Evolutionary conservation across 345 rosid species (phyloP).

Genomic region (Aquilaria sinensis): DNA sequence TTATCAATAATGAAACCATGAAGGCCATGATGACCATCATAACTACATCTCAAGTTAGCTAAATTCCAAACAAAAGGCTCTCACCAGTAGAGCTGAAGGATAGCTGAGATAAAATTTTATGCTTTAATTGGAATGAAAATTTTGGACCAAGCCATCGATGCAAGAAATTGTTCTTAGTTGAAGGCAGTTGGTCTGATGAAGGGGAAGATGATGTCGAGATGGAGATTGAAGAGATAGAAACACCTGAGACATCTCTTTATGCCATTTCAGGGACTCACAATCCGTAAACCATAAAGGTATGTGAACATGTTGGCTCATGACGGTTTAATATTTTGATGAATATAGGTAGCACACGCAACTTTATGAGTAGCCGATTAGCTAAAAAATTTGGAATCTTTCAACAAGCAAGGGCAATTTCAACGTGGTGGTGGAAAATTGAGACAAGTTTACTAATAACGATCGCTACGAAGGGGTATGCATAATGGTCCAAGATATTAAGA

Average conservation of each 20-base stretch:
- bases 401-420: neutral
- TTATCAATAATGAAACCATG: too few species aligned
- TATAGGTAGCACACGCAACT: neutral
- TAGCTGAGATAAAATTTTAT: neutral
- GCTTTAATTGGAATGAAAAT: neutral
- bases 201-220: neutral
- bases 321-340: neutral
- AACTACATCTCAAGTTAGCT: neutral
- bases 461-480: neutral
- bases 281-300: slow-evolving; percentile 4
- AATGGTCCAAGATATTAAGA: neutral
- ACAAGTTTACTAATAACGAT: neutral
- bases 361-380: neutral
- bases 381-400: neutral
- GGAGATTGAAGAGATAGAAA: neutral
- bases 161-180: neutral
- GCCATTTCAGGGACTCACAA: neutral
- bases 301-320: neutral
- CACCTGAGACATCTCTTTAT: neutral
- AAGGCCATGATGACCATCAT: too few species aligned
- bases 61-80: neutral
- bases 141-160: neutral
- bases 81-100: neutral
- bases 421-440: neutral
- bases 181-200: neutral